Percentiles rank a stretch among this genome's conserved stretches.
Conservation (phyloP, 371 early-diverging fungal genomes). For the Zopfochytrium polystomum region DNA sequence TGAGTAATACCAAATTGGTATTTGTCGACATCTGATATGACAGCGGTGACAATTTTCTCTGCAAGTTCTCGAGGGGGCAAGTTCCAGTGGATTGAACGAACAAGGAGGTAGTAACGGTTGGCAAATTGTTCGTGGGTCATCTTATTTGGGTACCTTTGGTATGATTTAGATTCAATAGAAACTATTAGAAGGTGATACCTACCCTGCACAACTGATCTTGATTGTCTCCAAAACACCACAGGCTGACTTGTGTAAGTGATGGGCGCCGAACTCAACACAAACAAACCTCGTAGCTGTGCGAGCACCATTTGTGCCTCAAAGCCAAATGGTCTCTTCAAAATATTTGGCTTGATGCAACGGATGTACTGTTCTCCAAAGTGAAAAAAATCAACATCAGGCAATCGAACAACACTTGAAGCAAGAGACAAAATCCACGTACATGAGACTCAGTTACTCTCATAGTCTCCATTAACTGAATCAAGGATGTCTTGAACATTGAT, state of each 20-base stretch:
- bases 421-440: too few species aligned
- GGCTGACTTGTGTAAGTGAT: constrained; percentile 52
- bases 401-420: too few species aligned
- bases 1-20: constrained; percentile 97
- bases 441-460: constrained; percentile 89
- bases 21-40: constrained; percentile 74
- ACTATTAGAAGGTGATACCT: constrained; percentile 68
- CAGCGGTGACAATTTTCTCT: constrained; percentile 60
- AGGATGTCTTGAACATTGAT: constrained; percentile 80
- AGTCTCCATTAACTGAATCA: constrained; percentile 90
- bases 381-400: too few species aligned
- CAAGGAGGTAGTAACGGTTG: constrained; percentile 86
- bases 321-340: constrained; percentile 81
- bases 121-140: constrained; percentile 91
- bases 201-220: constrained; percentile 97
- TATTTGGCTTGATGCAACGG: constrained; percentile 97
- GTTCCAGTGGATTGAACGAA: constrained; percentile 69
- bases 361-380: constrained; percentile 92
- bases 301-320: constrained; percentile 94
- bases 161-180: constrained; percentile 16
- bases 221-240: constrained; percentile 99
- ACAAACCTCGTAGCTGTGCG: constrained; percentile 73
- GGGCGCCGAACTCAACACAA: background rate
- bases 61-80: constrained; percentile 46
- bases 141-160: constrained; percentile 94